Percentiles rank a stretch among this genome's conserved stretches.
phyloP scores from a whole-genome alignment of 1,284 basidiomycete species.

The Sphagnurus paluster region DNA sequence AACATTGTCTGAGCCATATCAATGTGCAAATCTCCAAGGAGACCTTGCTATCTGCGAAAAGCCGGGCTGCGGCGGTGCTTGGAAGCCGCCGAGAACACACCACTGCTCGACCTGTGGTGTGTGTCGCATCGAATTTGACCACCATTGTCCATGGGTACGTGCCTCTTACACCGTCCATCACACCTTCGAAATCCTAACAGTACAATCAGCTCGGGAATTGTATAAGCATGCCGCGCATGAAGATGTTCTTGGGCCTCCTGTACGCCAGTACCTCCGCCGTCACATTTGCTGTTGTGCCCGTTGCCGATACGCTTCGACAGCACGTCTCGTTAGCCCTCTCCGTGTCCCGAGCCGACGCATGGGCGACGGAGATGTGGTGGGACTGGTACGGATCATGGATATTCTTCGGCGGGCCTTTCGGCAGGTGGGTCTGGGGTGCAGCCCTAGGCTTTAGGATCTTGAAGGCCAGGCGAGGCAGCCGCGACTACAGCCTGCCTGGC shows the following conservation, averaged over 20 bases:
- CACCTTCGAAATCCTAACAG: not conserved
- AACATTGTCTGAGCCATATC: slow-evolving; percentile 39
- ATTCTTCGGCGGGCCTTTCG: slow-evolving; percentile 46
- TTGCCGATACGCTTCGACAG: slow-evolving; percentile 27
- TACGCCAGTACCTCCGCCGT: slow-evolving; percentile 35
- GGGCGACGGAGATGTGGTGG: slow-evolving; percentile 46
- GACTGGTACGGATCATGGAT: slow-evolving; percentile 50
- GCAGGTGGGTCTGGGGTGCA: slow-evolving; percentile 45
- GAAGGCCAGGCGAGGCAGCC: slow-evolving; percentile 15
- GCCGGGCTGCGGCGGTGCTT: slow-evolving; percentile 39
- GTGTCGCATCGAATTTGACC: slow-evolving; percentile 52
- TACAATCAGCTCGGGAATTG: slow-evolving; percentile 47
- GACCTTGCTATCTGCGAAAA: slow-evolving; percentile 38
- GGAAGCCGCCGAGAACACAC: slow-evolving; percentile 53
- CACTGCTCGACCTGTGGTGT: slow-evolving; percentile 53
- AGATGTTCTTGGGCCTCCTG: slow-evolving; percentile 42
- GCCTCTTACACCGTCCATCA: not conserved
- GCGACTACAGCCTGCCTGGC: slow-evolving; percentile 17
- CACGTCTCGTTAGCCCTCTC: slow-evolving; percentile 35
- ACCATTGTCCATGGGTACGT: slow-evolving; percentile 58
- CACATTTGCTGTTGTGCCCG: slow-evolving; percentile 33
- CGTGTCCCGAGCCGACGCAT: slow-evolving; percentile 35
- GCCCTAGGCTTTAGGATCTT: slow-evolving; percentile 41
- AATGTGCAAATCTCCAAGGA: slow-evolving; percentile 38
- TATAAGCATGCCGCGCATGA: slow-evolving; percentile 41